Evolutionary conservation across 192 early-diverging fungal species (phyloP), one percentile per base, ranked within the genome.

Genomic region (Coemansia sp.): DNA sequence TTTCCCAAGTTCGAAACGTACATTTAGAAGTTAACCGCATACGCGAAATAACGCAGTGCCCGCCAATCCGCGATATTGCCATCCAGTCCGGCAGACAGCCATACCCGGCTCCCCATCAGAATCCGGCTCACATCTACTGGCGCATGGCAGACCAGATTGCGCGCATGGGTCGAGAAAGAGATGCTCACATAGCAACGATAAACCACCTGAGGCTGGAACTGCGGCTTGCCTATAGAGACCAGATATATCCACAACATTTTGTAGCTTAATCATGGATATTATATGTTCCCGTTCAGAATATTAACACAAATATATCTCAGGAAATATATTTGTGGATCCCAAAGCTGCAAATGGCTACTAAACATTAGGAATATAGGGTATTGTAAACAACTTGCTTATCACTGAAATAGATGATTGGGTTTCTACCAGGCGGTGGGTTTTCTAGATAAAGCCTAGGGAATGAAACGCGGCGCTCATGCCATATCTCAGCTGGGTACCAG

Each of bases 11-110:
- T 35, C 59, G 13, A 40, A 60, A 60, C 59, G 59, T 34, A 31
- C 59, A 60, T 36, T 24, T 60, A 36, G 59, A 60, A 40, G 36
- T 60, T 24, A 60, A 24, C 31, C 59, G 59, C 10, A 11, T 60
- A 24, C 59, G 59, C 34, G 19, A 60, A 19, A n/a, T 39, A 19
- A 39, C 21, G 7, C 59, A 40, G 35, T n/a, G 59, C 35, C 36
- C 59, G 6, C 59, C 59, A 16, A 7, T 60, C n/a, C 59, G 59
- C 16, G 59, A 39, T n/a, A 60, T 60, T 60, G 59, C 59, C 35
- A 60, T 60, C 10, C 59, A 60, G 24, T 8, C 36, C 36, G 36
- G 17, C 35, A n/a, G 59, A 40, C 36, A 39, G 36, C 59, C 36
- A 2, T 39, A 37, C 19, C 19, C 36, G 59, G 53, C 16, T 56